Base-by-base conservation (phyloP, 208 protist genomes). In the Lotmaria passim region DNA sequence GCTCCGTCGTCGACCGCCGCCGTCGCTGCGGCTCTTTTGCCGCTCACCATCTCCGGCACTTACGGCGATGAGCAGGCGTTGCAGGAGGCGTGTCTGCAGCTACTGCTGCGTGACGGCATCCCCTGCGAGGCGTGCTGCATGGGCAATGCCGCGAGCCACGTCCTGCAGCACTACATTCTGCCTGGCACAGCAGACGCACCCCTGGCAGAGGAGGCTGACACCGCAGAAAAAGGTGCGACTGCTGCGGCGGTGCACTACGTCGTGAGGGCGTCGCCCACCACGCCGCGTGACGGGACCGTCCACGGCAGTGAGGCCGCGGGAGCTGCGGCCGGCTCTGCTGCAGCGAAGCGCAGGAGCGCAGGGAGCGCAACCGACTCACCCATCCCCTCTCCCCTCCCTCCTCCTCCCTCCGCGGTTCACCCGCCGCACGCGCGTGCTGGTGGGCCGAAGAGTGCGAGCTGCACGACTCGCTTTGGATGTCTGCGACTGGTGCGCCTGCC, bases 41-140 rank as follows among this genome's bases (percentile, higher is more conserved):
- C 79, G 11, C 26, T 83, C n/a, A 80, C 77, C 1, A 79, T 95
- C 19, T 62, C 86, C 38, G 85, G 81, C 63, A 69, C 44, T 50
- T 92, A 92, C 72, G 73, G 57, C 3, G 83, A 91, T 61, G 90
- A 93, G 78, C 70, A 78, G 55, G 60, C 64, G 28, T 58, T 95
- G 59, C 87, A 95, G 70, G 72, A 75, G 41, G 73, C 77, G 30
- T 75, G 61, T 30, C 75, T 95, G 57, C 66, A 69, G 46, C 71
- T 85, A 46, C 74, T 95, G 24, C 55, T 90, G 60, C 69, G 83
- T 24, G 90, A 95, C 31, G 90, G 90, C 38, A 81, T 95, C 59
- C 70, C 72, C 10, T 93, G 86, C 57, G 86, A 93, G 65, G 77
- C 82, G 46, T 81, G 73, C 58, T 91, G 75, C 73, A 41, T 91